phyloP scores from a whole-genome alignment of 2,329 filamentous ascomycete species.

The Venturia aucupariae region DNA sequence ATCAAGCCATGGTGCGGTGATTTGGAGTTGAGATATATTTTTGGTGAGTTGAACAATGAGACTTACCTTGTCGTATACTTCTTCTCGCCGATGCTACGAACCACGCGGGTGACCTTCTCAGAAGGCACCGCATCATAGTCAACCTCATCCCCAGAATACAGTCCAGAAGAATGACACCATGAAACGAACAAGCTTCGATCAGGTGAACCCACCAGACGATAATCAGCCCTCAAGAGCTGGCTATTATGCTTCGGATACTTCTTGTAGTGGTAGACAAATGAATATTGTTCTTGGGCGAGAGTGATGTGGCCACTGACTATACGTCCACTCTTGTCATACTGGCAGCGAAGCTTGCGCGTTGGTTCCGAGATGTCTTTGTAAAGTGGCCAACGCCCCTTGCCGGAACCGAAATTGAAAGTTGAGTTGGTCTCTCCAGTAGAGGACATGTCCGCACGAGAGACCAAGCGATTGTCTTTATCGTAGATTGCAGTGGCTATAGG shows the following conservation, averaged over 20 bases:
- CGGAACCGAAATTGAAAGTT: not conserved
- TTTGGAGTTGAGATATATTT: too few species aligned
- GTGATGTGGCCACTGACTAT: not conserved
- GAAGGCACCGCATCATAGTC: not conserved
- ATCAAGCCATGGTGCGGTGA: not conserved
- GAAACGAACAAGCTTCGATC: conserved; percentile 6
- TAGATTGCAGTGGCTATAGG: conserved; percentile 6
- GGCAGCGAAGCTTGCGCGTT: conserved; percentile 7
- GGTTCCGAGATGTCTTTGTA: conserved; percentile 6
- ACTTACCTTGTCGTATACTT: conserved; percentile 3
- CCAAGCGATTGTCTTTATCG: not conserved
- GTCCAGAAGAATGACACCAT: conserved; percentile 1
- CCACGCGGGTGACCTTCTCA: conserved; percentile 8
- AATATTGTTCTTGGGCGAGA: not conserved
- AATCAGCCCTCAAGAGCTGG: conserved; percentile 4
- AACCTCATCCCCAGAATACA: not conserved
- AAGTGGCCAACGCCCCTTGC: not conserved
- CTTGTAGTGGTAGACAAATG: not conserved
- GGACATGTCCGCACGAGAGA: not conserved
- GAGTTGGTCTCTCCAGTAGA: not conserved
- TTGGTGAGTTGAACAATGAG: not conserved
- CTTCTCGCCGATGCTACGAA: not conserved
- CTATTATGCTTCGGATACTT: conserved; percentile 4
- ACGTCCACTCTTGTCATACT: conserved; percentile 1
- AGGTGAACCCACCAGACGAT: not conserved